Conservation (phyloP, 2,329 filamentous ascomycete species). For the Arthrobotrys conoides region DNA sequence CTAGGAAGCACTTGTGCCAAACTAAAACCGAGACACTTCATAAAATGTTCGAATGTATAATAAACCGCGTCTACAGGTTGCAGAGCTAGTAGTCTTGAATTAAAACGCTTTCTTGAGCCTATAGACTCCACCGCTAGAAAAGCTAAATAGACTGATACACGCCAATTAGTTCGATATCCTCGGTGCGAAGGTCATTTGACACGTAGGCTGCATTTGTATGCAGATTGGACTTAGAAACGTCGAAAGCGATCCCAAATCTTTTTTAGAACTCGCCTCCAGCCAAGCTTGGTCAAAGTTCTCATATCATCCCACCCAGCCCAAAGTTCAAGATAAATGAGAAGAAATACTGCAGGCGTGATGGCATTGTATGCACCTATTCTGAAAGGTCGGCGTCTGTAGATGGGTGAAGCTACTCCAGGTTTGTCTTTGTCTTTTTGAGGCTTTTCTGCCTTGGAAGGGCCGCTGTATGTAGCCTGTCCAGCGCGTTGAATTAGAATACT, state of each 20-base stretch:
- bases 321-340: conserved; percentile 3
- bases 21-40: no score
- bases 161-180: background rate
- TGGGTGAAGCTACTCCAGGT: background rate
- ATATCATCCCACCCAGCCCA: conserved; percentile 9
- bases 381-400: background rate
- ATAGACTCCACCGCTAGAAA: background rate
- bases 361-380: background rate
- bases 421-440: background rate
- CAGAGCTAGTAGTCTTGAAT: no score
- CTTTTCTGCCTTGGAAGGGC: background rate
- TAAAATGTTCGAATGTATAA: no score
- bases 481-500: background rate
- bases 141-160: background rate
- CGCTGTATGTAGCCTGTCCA: background rate
- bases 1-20: background rate
- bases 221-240: background rate
- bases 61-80: no score
- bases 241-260: background rate
- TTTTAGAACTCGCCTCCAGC: background rate
- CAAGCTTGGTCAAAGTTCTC: background rate
- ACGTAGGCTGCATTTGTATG: background rate
- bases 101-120: no score
- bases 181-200: background rate
- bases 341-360: background rate